Base-by-base conservation (phyloP, 2,329 filamentous ascomycete species). In the Ophiostoma himal-ulmi region DNA sequence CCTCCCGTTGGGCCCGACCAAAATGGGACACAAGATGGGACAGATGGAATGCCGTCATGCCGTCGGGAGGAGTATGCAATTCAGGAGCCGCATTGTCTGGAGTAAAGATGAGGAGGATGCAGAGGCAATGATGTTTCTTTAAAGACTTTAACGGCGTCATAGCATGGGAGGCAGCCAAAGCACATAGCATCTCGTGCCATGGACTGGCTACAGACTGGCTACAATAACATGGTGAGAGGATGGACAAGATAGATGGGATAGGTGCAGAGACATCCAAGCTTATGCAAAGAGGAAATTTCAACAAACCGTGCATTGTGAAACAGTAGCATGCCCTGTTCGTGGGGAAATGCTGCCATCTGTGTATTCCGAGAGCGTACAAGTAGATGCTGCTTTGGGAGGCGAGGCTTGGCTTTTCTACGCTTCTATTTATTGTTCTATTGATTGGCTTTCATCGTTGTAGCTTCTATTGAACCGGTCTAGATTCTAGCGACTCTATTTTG, bases 1-100 rank as follows among this genome's bases (percentile, higher is more conserved):
- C 52, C 52, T 57, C 52, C 52, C 22, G 52, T 26, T 26, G 52
- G 52, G 30, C 52, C 52, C 52, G 22, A 5, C 20, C 26, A 11
- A 62, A 62, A 34, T 4, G 54, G 57, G 57, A 62, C 57, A 62
- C 22, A 62, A 62, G 57, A 62, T 62, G n/a, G 57, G 57, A 62
- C 14, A 62, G 57, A 62, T 62, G 57, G 57, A 13, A 62, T 6
- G 26, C 57, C 11, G 26, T 11, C 26, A 62, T 62, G 57, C 57
- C 57, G 57, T 36, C 57, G 57, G 26, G 57, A 62, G 57, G 57
- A 34, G 57, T n/a, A 17, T 20, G 44, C n/a, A 20, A 48, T 7
- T 8, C 17, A n/a, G 44, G 44, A 48, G 44, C 20, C 44, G 44
- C 44, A 48, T 48, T 7, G 44, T 48, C 44, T 8, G 44, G 17